Percentiles rank a stretch among this genome's conserved stretches.
Conservation (phyloP, 179 eudicot genomes). For the Camellia oleifera region DNA sequence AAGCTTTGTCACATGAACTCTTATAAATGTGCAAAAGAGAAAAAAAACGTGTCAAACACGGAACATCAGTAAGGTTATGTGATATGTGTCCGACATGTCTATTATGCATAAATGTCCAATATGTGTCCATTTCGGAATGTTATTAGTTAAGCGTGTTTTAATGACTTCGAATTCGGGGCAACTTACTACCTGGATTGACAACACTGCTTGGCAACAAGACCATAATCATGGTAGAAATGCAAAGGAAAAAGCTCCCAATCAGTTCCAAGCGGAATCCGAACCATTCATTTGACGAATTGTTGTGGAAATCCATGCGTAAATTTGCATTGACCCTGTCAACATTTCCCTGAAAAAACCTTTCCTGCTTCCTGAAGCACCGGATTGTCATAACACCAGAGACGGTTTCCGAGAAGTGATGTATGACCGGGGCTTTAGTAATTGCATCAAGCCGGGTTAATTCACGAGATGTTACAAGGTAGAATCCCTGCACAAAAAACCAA, state of each 20-base stretch:
- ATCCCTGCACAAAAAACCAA: conserved; percentile 41
- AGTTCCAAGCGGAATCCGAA: conserved; percentile 81
- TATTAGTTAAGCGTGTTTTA: too few species aligned
- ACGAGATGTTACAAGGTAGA: conserved; percentile 69
- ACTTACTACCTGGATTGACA: conserved; percentile 65
- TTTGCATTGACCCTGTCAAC: conserved; percentile 59
- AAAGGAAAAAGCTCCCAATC: conserved; percentile 63
- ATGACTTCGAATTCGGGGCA: not conserved
- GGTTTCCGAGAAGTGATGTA: conserved; percentile 87
- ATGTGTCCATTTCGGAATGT: too few species aligned
- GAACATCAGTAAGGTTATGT: too few species aligned
- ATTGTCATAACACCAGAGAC: conserved; percentile 81
- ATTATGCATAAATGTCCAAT: too few species aligned
- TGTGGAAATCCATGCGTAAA: conserved; percentile 80
- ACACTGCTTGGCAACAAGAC: conserved; percentile 61
- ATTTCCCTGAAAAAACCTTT: conserved; percentile 52
- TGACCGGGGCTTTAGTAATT: conserved; percentile 84
- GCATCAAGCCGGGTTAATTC: conserved; percentile 81
- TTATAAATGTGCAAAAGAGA: too few species aligned
- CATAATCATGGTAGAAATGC: conserved; percentile 64
- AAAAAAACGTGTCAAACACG: too few species aligned
- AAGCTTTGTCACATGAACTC: not conserved
- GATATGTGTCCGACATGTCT: too few species aligned
- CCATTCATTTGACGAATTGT: conserved; percentile 83
- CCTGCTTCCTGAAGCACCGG: conserved; percentile 70